Evolutionary conservation across 306 rosid species (phyloP).

Genomic region (Gastrolobium villosum): DNA sequence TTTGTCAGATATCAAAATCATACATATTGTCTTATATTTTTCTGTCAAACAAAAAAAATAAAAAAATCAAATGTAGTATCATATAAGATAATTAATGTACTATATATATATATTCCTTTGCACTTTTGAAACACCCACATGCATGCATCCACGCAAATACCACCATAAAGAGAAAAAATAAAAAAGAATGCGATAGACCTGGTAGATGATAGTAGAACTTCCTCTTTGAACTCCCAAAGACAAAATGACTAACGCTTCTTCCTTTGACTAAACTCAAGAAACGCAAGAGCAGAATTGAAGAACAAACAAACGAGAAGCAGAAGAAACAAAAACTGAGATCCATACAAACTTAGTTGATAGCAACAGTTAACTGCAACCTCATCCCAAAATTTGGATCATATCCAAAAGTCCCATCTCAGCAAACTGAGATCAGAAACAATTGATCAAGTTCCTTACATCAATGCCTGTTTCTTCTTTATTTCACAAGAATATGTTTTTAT

Average conservation of each 20-base stretch:
- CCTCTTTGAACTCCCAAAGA: conserved; percentile 38
- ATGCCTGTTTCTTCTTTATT: conserved; percentile 9
- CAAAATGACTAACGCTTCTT: conserved; percentile 31
- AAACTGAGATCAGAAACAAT: conserved; percentile 34
- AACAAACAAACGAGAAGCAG: conserved; percentile 47
- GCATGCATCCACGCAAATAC: conserved; percentile 31
- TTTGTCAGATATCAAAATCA: conserved; percentile 49
- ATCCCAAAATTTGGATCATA: conserved; percentile 41
- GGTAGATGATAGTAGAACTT: conserved; percentile 38
- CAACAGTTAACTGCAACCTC: conserved; percentile 65
- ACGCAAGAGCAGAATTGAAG: conserved; percentile 46
- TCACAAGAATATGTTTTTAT: conserved; percentile 30
- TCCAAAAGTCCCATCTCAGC: conserved; percentile 47
- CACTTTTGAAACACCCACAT: conserved; percentile 37
- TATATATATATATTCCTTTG: conserved; percentile 4
- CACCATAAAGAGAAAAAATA: background rate
- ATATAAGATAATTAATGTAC: conserved; percentile 13
- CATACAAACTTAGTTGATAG: conserved; percentile 61
- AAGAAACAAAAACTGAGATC: conserved; percentile 55
- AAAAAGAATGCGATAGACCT: conserved; percentile 33
- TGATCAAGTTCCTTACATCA: background rate
- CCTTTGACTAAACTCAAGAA: conserved; percentile 50
- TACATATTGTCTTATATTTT: conserved; percentile 1
- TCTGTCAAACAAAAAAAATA: background rate
- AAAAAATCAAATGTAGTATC: background rate